Conservation (phyloP, 495 filamentous ascomycete species). For the Penicillium angulare region DNA sequence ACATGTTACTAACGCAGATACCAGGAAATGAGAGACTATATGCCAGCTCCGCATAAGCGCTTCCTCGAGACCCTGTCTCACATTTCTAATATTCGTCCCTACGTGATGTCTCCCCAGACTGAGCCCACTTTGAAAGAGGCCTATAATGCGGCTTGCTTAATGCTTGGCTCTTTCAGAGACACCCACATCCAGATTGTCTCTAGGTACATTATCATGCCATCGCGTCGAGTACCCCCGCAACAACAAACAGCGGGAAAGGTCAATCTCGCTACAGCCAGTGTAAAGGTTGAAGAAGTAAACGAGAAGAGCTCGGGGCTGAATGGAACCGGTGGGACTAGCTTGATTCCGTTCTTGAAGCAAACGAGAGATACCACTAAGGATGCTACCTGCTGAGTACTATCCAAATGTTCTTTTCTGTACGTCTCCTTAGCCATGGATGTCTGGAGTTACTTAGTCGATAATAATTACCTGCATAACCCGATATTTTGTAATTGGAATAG, state of each 20-base stretch:
- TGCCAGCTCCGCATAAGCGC: constrained; percentile 87
- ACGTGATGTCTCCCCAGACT: constrained; percentile 58
- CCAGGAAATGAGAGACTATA: constrained; percentile 90
- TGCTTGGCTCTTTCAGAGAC: constrained; percentile 78
- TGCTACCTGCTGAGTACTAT: constrained; percentile 8
- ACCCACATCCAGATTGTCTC: constrained; percentile 93
- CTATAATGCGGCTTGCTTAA: constrained; percentile 82
- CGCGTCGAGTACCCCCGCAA: constrained; percentile 18
- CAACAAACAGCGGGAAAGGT: constrained; percentile 12
- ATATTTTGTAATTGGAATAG: no score
- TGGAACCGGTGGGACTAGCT: constrained; percentile 85
- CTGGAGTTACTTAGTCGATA: no score
- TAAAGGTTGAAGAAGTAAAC: constrained; percentile 18
- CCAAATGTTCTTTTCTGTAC: no score
- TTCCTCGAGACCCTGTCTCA: constrained; percentile 75
- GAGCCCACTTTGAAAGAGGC: constrained; percentile 68
- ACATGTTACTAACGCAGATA: neutral
- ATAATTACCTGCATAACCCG: no score
- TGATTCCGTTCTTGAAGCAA: constrained; percentile 91
- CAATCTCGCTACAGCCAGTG: constrained; percentile 33
- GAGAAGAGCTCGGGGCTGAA: constrained; percentile 45
- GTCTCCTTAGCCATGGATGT: no score
- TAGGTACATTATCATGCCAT: constrained; percentile 79
- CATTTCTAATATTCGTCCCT: constrained; percentile 81
- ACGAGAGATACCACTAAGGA: constrained; percentile 77